These are phyloP conservation scores for Nidularia sp. DNA, from an alignment of 768 basidiomycete species.

Conservation along the genomic window DNA sequence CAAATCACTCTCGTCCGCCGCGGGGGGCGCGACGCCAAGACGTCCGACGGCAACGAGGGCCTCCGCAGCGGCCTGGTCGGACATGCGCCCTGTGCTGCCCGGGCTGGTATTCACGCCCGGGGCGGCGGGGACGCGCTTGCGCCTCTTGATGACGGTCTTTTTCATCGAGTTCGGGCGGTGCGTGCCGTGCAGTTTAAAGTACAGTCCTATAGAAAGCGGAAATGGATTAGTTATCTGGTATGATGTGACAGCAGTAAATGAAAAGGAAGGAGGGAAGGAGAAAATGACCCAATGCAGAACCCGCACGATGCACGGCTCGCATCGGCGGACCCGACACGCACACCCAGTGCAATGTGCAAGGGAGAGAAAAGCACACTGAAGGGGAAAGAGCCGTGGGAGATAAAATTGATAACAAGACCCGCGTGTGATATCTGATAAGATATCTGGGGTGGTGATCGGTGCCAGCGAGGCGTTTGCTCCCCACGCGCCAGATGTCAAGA, in stretches of 20 bases:
- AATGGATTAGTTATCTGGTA: too few relatives aligned
- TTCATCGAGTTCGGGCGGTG: constrained; percentile 99
- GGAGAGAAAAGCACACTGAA: constrained; percentile 5
- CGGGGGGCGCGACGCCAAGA: constrained; percentile 27
- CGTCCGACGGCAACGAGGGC: constrained; percentile 83
- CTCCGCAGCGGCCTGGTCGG: constrained; percentile 87
- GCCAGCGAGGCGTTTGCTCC: too few relatives aligned
- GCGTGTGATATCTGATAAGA: constrained; percentile 31
- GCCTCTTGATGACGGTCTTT: constrained; percentile 96
- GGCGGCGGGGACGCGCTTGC: constrained; percentile 96
- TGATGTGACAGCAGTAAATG: too few relatives aligned
- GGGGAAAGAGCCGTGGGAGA: constrained; percentile 2
- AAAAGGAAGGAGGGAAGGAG: too few relatives aligned
- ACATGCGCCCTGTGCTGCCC: constrained; percentile 36
- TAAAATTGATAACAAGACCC: constrained; percentile 3
- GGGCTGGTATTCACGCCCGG: constrained; percentile 30
- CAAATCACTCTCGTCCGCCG: constrained; percentile 38
- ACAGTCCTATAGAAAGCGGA: constrained; percentile 61
- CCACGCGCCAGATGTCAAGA: too few relatives aligned
- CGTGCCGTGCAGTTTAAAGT: constrained; percentile 97
- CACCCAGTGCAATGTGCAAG: background rate
- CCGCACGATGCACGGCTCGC: too few relatives aligned
- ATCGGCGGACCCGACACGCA: too few relatives aligned
- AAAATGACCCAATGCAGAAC: too few relatives aligned
- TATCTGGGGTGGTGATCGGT: constrained; percentile 2